Base-by-base conservation (phyloP, 805 yeast genomes). In the Yarrowia sp. region DNA sequence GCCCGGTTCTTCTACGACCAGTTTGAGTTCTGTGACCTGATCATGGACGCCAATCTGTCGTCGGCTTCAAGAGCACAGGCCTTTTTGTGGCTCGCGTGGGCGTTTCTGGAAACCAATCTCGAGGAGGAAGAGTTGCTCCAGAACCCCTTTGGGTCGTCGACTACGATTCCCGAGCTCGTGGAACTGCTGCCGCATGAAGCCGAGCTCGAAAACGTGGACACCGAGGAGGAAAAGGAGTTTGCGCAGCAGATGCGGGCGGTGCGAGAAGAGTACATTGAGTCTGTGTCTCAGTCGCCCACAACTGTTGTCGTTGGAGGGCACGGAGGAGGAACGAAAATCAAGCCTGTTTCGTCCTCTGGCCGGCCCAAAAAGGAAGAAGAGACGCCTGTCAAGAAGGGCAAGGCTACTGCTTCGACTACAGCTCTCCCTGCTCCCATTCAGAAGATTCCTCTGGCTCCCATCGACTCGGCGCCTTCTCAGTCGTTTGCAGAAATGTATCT, bases 51-150 rank as follows among this genome's bases (percentile, higher is more conserved):
- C 1, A 77, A 79, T 3, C 81, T 85, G 43, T 82, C 85, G 64
- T 89, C 96, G 3, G 73, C 72, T 26, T 85, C 85, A 65, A 82
- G 97, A 67, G 90, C 90, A 1, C 77, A 81, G 62, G 80, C 95
- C 40, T 86, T 93, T 68, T 74, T 93, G 66, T 93, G 98, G 98
- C 76, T 93, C 38, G 71, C 90, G 46, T 92, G 90, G 77, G 82
- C 90, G 1, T 90, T 88, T 71, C 77, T 89, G 68, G 97, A 93
- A 72, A 89, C 97, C 0, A 81, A 83, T 66, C 79, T 89, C 67
- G 73, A 81, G 1, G 77, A 80, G 0, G 85, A 81, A 28, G 83
- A 82, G 65, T 70, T 87, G 16, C 73, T 71, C 0, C 63, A 67
- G 6, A 87, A 87, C 69, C 92, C 92, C n/a, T 88, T 86, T 72